These are phyloP conservation scores for Penicillium samsonianum DNA, from an alignment of 495 filamentous ascomycete species.

Conservation along the genomic window DNA sequence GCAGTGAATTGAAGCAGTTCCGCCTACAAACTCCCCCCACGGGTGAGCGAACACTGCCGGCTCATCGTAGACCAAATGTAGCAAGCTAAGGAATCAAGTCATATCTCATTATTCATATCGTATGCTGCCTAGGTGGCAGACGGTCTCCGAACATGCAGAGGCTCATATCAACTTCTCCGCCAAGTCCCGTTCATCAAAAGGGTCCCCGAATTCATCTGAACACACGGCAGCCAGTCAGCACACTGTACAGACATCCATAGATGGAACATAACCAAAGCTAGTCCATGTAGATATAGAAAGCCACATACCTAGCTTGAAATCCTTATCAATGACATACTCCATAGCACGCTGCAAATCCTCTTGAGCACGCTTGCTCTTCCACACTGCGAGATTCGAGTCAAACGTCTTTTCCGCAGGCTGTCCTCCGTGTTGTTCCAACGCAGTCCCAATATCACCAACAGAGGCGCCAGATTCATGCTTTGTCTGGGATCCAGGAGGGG, in stretches of 20 bases:
- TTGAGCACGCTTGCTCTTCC: conserved; percentile 60
- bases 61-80: background rate
- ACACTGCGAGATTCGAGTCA: conserved; percentile 52
- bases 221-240: background rate
- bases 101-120: conserved; percentile 37
- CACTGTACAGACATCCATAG: background rate
- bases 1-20: background rate
- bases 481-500: conserved; percentile 56
- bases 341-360: conserved; percentile 60
- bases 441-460: background rate
- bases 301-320: conserved; percentile 48
- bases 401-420: background rate
- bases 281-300: background rate
- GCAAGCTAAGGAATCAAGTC: conserved; percentile 16
- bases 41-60: background rate
- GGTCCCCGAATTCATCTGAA: conserved; percentile 56
- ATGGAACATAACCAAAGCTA: background rate
- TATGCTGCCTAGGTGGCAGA: conserved; percentile 1
- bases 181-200: conserved; percentile 64
- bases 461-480: conserved; percentile 22
- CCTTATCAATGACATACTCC: conserved; percentile 50
- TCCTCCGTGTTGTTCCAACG: background rate
- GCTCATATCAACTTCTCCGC: conserved; percentile 44
- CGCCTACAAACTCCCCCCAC: background rate
- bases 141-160: background rate